Conservation (phyloP, 495 filamentous ascomycete species). For the Penicillium roqueforti region DNA sequence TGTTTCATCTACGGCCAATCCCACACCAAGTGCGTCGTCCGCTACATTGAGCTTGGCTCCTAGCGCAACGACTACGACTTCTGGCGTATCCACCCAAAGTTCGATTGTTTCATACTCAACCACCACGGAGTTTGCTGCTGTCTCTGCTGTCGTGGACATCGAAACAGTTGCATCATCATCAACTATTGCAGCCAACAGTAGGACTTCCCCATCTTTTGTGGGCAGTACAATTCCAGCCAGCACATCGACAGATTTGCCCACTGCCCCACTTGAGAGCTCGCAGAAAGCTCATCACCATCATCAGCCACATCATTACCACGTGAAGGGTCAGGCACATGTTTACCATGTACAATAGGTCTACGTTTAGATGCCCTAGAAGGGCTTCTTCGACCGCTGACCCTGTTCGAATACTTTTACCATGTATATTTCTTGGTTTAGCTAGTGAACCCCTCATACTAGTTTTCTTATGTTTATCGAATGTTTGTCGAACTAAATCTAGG, state of each 20-base stretch:
- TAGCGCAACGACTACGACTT: neutral
- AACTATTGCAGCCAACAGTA: neutral
- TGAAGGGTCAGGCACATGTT: neutral
- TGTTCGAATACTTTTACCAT: neutral
- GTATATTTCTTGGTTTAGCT: neutral
- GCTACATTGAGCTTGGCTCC: neutral
- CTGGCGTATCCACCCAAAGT: neutral
- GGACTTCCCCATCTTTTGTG: neutral
- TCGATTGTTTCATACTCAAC: neutral
- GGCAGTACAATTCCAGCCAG: neutral
- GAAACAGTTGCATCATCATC: neutral
- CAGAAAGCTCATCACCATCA: neutral
- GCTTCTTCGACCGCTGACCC: neutral
- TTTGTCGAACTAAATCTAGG: neutral
- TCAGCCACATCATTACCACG: neutral
- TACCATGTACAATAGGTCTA: neutral
- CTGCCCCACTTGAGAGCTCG: neutral
- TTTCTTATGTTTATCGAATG: too few relatives aligned
- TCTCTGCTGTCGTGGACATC: neutral
- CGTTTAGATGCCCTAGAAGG: neutral
- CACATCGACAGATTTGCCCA: neutral
- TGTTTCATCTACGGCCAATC: neutral
- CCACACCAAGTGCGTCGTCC: neutral
- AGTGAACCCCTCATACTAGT: too few relatives aligned
- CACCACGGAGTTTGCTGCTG: neutral